Base-by-base conservation (phyloP, 225 moss, liverwort and hornwort species). In the Pseudoscleropodium purum region DNA sequence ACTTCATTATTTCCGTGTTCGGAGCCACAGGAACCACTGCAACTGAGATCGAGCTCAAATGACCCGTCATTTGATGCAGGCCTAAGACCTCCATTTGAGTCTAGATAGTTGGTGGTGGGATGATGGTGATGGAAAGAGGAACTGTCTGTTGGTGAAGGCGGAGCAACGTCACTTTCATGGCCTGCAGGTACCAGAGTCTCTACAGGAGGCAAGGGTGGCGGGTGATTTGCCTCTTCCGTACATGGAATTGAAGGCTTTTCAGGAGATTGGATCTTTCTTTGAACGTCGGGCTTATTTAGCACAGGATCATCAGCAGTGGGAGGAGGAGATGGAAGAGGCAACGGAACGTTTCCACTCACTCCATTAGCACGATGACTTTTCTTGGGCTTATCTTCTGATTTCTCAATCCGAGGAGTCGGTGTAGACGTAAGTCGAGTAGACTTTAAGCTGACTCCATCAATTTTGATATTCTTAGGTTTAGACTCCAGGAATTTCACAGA, bases 401-500 rank as follows among this genome's bases (percentile, higher is more conserved):
- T 94, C 78, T 92, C 92, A 87, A 85, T 81, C 49, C 91, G 90
- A 60, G 90, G 78, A 84, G 72, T 75, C 61, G 86, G 89, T 57
- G 92, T 49, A 52, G 85, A 74, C 89, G 89, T 75, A 83, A 56
- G 75, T 65, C 94, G 94, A 84, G 89, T 76, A 77, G 93, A 87
- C 86, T 95, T 92, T 80, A 92, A 80, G 85, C 91, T 91, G 68
- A 90, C 91, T 52, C 93, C 94, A 85, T 96, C 86, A 75, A 91
- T 70, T 84, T 88, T 93, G 36, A 91, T 89, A 83, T 95, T 90
- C 94, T 95, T 97, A 33, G 95, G 93, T 87, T 92, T 93, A 67
- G 93, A 92, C 76, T 97, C 98, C 81, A 96, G 90, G 65, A 93
- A 72, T 41, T 96, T 94, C 86, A 96, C 87, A 69, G 95, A 95